phyloP scores from a whole-genome alignment of 1,284 basidiomycete genomes.

The Fomitopsis betulina region DNA sequence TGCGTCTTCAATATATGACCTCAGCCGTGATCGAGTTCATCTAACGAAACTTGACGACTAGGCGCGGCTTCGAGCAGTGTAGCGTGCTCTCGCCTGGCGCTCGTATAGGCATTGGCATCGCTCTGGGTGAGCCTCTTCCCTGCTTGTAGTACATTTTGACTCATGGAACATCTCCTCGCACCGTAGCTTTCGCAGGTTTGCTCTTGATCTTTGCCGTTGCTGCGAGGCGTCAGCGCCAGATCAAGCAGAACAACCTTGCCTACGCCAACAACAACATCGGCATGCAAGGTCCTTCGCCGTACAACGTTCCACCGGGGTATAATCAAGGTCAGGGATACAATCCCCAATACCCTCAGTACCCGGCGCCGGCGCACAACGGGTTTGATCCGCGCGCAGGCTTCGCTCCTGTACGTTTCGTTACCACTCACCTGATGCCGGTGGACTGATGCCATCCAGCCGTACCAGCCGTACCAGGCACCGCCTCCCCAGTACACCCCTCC shows the following conservation, averaged over 20 bases:
- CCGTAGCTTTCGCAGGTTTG: background rate
- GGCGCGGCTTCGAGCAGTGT: constrained; percentile 5
- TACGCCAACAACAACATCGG: constrained; percentile 17
- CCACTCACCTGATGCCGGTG: background rate
- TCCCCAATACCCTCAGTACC: constrained; percentile 20
- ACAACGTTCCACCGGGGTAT: constrained; percentile 1
- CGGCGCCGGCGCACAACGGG: constrained; percentile 5
- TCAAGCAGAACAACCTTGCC: constrained; percentile 15
- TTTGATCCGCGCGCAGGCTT: constrained; percentile 18
- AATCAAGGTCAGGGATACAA: constrained; percentile 8
- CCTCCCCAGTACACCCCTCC: constrained; percentile 17
- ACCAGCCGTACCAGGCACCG: constrained; percentile 2
- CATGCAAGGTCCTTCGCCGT: constrained; percentile 4
- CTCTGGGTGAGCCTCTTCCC: constrained; percentile 15
- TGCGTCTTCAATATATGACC: background rate
- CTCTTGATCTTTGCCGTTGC: constrained; percentile 11
- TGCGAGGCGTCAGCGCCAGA: constrained; percentile 15
- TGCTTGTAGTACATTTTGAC: background rate
- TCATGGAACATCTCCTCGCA: background rate
- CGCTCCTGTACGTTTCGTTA: constrained; percentile 19
- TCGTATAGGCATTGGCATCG: constrained; percentile 25
- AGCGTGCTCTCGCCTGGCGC: background rate
- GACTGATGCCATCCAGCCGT: background rate
- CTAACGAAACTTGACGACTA: background rate
- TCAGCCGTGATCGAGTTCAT: background rate